Conservation (phyloP, 2,329 filamentous ascomycete genomes). For the Harringtonia aguacate region DNA sequence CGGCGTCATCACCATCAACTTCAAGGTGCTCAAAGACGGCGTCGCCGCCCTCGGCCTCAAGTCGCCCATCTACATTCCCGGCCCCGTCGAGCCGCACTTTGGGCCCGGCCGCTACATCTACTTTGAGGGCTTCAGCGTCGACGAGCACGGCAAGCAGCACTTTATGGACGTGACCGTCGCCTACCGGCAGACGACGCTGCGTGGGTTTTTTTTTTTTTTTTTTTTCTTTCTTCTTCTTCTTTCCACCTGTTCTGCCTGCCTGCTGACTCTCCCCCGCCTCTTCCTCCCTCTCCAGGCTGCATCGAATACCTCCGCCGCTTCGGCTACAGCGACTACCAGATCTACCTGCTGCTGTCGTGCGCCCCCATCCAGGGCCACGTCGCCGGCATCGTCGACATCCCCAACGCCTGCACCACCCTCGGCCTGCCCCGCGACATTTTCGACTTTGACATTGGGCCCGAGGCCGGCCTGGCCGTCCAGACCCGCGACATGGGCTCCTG, state of each 20-base stretch:
- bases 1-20: conserved; percentile 72
- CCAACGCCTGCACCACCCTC: conserved; percentile 82
- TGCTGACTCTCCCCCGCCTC: too few relatives aligned
- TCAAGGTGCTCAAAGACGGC: conserved; percentile 76
- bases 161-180: conserved; percentile 80
- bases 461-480: conserved; percentile 22
- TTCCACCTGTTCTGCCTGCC: neutral
- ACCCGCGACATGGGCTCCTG: conserved; percentile 58
- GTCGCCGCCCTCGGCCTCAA: conserved; percentile 66
- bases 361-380: conserved; percentile 82
- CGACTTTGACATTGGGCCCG: conserved; percentile 80
- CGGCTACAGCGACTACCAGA: conserved; percentile 63
- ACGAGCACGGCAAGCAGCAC: conserved; percentile 80
- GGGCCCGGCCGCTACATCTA: conserved; percentile 72
- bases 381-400: conserved; percentile 82
- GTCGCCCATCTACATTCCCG: conserved; percentile 74
- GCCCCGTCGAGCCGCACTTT: conserved; percentile 81
- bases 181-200: conserved; percentile 70
- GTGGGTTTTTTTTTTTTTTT: conserved; percentile 16
- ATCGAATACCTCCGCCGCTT: conserved; percentile 74
- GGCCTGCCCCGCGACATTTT: conserved; percentile 91
- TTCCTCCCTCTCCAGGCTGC: conserved; percentile 44
- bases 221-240: neutral
- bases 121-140: conserved; percentile 85
- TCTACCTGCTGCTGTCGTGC: conserved; percentile 75